phyloP scores from a whole-genome alignment of 192 early-diverging fungal genomes.

The Backusella psychrophila region DNA sequence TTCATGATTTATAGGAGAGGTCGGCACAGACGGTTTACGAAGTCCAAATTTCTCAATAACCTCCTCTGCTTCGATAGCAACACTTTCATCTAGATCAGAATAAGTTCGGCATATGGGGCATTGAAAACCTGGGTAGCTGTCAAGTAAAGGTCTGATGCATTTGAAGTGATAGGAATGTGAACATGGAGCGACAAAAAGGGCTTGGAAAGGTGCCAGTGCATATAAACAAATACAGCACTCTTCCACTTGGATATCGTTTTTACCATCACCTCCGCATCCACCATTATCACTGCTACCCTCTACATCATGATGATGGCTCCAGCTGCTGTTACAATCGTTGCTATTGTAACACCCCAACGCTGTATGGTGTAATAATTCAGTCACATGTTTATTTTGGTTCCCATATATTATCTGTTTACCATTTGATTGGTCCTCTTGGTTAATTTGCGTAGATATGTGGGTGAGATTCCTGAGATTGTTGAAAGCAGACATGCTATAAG shows the following conservation, averaged over 20 bases:
- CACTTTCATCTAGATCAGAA: slow-evolving; percentile 77
- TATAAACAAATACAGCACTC: slow-evolving; percentile 87
- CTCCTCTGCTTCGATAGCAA: slow-evolving; percentile 44
- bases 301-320: neutral
- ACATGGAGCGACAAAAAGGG: slow-evolving; percentile 83
- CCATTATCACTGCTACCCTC: neutral
- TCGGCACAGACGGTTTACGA: neutral
- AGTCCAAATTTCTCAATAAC: slow-evolving; percentile 26
- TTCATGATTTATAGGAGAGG: neutral
- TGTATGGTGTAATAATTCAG: neutral
- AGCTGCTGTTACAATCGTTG: neutral
- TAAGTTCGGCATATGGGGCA: slow-evolving; percentile 85
- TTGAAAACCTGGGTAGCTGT: slow-evolving; percentile 68
- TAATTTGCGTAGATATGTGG: slow-evolving; percentile 1
- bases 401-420: slow-evolving; percentile 4
- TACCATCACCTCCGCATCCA: neutral
- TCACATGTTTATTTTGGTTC: slow-evolving; percentile 4
- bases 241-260: slow-evolving; percentile 25
- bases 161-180: slow-evolving; percentile 88
- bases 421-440: slow-evolving; percentile 3
- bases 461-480: slow-evolving; percentile 32
- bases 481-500: slow-evolving; percentile 48
- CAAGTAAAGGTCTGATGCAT: slow-evolving; percentile 69
- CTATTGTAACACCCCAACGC: neutral
- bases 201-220: slow-evolving; percentile 74